Conservation (phyloP, 352 stramenopile species). For the Globisporangium polare region DNA sequence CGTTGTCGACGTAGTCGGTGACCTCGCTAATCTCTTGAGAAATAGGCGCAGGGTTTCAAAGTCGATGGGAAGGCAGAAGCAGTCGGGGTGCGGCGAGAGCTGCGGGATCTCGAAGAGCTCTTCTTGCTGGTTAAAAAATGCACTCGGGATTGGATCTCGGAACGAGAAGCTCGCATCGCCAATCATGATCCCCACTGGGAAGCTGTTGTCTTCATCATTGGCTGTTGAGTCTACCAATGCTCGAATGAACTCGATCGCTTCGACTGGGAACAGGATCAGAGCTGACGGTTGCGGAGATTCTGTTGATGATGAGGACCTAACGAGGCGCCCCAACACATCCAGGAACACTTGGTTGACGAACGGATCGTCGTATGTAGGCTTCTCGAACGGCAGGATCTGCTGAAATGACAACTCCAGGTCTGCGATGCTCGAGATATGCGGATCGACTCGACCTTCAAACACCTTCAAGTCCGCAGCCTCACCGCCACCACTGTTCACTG, state of each 20-base stretch:
- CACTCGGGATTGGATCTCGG: constrained; percentile 50
- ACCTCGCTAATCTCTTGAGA: constrained; percentile 22
- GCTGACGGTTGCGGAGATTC: constrained; percentile 19
- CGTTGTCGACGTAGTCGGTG: background rate
- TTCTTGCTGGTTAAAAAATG: constrained; percentile 32
- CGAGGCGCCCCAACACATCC: constrained; percentile 26
- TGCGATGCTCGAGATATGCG: constrained; percentile 35
- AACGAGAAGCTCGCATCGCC: constrained; percentile 69
- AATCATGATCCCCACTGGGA: constrained; percentile 27
- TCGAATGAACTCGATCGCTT: constrained; percentile 56
- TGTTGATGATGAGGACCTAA: background rate
- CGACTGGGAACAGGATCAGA: constrained; percentile 64
- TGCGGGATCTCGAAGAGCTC: constrained; percentile 54
- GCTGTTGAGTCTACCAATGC: constrained; percentile 17
- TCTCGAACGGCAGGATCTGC: constrained; percentile 17
- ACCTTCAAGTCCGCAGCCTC: constrained; percentile 14
- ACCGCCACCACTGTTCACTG: background rate
- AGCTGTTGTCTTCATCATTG: constrained; percentile 7
- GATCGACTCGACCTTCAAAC: constrained; percentile 41
- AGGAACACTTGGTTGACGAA: constrained; percentile 39
- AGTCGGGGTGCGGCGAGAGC: constrained; percentile 73
- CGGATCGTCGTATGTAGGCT: constrained; percentile 32
- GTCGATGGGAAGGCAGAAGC: constrained; percentile 78
- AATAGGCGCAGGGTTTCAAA: constrained; percentile 61
- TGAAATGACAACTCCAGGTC: constrained; percentile 48